phyloP scores from a whole-genome alignment of 2,329 filamentous ascomycete species.

The Pyrenochaeta sp. region DNA sequence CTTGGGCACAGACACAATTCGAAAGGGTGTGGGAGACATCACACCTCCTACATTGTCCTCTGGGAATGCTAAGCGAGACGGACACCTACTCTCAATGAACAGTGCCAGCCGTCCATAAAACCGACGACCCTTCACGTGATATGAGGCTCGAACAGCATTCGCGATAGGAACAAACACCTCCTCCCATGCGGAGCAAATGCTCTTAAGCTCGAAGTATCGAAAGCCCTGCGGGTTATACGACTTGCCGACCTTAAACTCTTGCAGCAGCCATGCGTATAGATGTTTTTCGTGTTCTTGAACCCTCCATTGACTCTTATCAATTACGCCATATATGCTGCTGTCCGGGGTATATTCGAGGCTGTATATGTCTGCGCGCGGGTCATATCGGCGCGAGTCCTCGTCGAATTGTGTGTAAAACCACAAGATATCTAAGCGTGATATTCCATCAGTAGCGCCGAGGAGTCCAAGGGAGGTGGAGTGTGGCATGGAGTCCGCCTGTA shows the following conservation, averaged over 20 bases:
- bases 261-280: conserved; percentile 44
- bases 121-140: conserved; percentile 34
- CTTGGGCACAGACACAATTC: conserved; percentile 24
- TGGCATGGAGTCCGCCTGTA: conserved; percentile 19
- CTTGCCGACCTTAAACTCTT: conserved; percentile 45
- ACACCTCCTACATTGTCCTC: conserved; percentile 32
- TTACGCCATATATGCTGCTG: conserved; percentile 19
- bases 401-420: conserved; percentile 46
- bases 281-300: conserved; percentile 42
- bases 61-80: conserved; percentile 44
- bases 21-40: conserved; percentile 32
- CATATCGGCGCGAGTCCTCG: conserved; percentile 36
- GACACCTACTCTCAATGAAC: conserved; percentile 38
- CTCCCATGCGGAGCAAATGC: conserved; percentile 39
- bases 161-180: conserved; percentile 42
- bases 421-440: conserved; percentile 36
- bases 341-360: conserved; percentile 20
- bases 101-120: conserved; percentile 44
- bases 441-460: conserved; percentile 3
- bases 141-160: conserved; percentile 38
- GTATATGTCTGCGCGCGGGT: conserved; percentile 28
- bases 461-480: conserved; percentile 12
- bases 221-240: conserved; percentile 34
- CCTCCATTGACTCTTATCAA: conserved; percentile 40
- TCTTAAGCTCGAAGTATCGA: conserved; percentile 38